Conservation (phyloP, 306 rosid genomes). For the Rubus parviflorus region DNA sequence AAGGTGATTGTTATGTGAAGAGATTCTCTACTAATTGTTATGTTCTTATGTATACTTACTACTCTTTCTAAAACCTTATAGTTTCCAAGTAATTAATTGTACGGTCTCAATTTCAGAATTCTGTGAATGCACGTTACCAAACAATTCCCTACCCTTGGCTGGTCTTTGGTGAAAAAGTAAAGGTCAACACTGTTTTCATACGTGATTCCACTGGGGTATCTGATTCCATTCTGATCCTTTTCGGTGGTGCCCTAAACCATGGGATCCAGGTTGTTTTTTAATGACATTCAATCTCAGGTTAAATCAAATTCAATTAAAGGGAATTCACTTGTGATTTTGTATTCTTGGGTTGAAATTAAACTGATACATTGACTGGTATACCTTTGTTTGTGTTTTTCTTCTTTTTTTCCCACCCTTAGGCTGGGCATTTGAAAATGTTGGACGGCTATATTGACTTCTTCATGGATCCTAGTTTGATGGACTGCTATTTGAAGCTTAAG, state of each 20-base stretch:
- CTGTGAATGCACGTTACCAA: conserved; percentile 90
- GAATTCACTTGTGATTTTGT: conserved; percentile 22
- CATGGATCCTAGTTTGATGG: conserved; percentile 89
- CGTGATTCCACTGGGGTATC: conserved; percentile 97
- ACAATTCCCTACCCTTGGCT: conserved; percentile 96
- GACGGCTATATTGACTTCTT: conserved; percentile 82
- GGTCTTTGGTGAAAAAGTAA: conserved; percentile 94
- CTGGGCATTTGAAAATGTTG: conserved; percentile 91
- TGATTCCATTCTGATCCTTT: conserved; percentile 82
- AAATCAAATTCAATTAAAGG: neutral
- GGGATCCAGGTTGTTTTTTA: conserved; percentile 72
- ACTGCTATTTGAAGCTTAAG: conserved; percentile 84
- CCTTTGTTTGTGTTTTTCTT: neutral
- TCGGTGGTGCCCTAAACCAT: conserved; percentile 66
- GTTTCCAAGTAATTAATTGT: conserved; percentile 9
- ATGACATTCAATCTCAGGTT: conserved; percentile 7
- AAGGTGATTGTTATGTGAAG: neutral
- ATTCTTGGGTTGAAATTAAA: too few species aligned
- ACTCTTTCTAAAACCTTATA: neutral
- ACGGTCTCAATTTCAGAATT: conserved; percentile 63
- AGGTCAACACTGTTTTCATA: conserved; percentile 86
- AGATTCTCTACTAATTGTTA: neutral
- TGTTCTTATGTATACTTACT: neutral
- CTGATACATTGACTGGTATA: too few species aligned
- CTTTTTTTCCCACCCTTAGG: conserved; percentile 34